phyloP scores from a whole-genome alignment of 345 rosid genomes.

The Pelargonium nanum region DNA sequence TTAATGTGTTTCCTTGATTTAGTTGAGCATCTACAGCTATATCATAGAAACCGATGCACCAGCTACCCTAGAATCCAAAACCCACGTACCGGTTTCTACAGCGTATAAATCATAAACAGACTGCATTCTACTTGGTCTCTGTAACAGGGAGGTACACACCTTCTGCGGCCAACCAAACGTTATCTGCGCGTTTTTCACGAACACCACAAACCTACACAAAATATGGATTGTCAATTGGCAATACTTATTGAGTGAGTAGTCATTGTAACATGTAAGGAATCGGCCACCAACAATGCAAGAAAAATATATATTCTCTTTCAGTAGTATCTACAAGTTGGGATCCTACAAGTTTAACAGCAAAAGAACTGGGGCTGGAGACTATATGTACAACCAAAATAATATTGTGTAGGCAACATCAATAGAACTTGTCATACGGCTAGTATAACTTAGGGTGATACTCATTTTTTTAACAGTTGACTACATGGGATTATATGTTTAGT shows the following conservation, averaged over 20 bases:
- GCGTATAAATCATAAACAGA: neutral
- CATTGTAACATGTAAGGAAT: neutral
- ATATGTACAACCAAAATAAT: neutral
- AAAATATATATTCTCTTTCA: neutral
- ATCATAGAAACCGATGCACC: slow-evolving; percentile 20
- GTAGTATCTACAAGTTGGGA: too few relatives aligned
- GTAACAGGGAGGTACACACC: slow-evolving; percentile 84
- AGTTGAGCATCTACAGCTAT: slow-evolving; percentile 13
- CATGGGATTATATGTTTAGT: slow-evolving; percentile 1
- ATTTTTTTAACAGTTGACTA: neutral
- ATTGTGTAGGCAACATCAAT: neutral
- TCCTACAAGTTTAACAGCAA: neutral
- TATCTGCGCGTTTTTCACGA: slow-evolving; percentile 75
- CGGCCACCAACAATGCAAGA: neutral
- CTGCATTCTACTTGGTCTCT: slow-evolving; percentile 33
- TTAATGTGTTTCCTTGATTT: neutral
- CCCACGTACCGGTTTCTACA: slow-evolving; percentile 25
- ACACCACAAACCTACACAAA: slow-evolving; percentile 71
- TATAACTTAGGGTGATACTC: neutral
- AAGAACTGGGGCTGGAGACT: neutral
- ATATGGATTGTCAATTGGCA: neutral
- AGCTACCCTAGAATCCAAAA: slow-evolving; percentile 26
- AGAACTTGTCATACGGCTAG: neutral
- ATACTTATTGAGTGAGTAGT: too few relatives aligned
- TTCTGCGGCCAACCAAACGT: slow-evolving; percentile 93